Conservation (phyloP, 225 moss, liverwort and hornwort species). For the Neckera pumila region DNA sequence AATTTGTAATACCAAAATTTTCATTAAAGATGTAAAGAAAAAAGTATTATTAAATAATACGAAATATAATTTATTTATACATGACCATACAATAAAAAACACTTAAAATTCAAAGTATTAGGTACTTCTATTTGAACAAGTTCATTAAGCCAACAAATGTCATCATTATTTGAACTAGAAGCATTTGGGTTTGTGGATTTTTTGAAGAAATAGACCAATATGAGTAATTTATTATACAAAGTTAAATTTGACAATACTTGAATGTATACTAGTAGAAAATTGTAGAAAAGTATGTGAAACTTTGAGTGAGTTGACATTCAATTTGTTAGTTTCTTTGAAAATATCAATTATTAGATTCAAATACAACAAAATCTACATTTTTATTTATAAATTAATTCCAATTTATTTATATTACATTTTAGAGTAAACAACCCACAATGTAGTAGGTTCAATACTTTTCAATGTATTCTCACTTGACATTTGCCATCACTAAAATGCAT, state of each 20-base stretch:
- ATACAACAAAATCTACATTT: neutral
- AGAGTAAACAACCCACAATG: neutral
- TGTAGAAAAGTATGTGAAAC: neutral
- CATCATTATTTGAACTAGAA: neutral
- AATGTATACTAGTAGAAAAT: neutral
- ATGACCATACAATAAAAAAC: neutral
- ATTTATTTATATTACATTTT: no score
- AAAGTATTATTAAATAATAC: neutral
- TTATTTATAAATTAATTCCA: neutral
- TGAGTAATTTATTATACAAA: neutral
- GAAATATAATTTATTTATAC: neutral
- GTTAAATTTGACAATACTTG: neutral
- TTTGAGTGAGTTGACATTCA: neutral
- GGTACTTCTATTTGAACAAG: neutral
- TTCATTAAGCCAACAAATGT: neutral
- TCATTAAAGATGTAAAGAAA: neutral
- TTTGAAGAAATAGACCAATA: neutral
- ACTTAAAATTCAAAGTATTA: neutral
- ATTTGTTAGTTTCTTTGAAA: fast-evolving
- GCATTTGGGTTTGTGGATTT: neutral
- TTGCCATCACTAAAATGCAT: neutral
- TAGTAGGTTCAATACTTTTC: neutral
- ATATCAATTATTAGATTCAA: neutral
- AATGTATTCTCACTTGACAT: neutral
- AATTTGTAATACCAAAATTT: no score